Evolutionary conservation across 139 green algal genomes (phyloP).

Genomic region (Chlorella sp.): DNA sequence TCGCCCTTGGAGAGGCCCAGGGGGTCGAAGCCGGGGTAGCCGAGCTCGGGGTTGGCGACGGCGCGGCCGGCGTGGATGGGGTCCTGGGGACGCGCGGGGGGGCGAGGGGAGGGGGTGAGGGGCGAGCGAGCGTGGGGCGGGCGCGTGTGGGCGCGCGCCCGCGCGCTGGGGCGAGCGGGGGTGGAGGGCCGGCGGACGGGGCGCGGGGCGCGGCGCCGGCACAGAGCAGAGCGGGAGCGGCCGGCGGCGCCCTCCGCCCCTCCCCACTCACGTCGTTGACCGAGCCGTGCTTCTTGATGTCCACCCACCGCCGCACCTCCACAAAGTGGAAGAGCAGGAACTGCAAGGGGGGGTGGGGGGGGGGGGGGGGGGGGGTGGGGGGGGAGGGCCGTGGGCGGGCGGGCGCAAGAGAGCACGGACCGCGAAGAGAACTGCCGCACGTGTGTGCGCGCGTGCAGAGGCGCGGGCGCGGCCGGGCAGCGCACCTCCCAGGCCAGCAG

Average conservation of each 20-base stretch:
- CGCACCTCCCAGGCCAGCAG: not conserved
- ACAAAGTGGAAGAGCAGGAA: conserved; percentile 84
- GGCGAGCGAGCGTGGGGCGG: too few species aligned
- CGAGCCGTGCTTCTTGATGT: conserved; percentile 79
- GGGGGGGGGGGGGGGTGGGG: not conserved
- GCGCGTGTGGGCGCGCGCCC: too few species aligned
- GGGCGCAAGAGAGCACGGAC: not conserved
- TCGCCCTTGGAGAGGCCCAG: conserved; percentile 81
- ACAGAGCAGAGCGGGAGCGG: not conserved
- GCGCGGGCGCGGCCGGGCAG: not conserved
- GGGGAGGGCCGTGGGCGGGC: not conserved
- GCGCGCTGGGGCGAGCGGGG: too few species aligned
- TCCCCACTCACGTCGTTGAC: conserved; percentile 6
- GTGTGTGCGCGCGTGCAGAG: not conserved
- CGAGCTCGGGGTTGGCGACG: conserved; percentile 38
- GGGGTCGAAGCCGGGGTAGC: conserved; percentile 91
- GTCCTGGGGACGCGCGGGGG: too few species aligned
- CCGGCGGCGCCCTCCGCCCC: not conserved
- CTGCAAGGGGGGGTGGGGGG: conserved; percentile 65
- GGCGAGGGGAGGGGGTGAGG: too few species aligned
- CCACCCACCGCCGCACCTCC: conserved; percentile 83
- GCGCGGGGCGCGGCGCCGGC: too few species aligned
- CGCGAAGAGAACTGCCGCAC: not conserved
- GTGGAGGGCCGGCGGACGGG: too few species aligned
- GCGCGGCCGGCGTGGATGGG: conserved; percentile 46